These are phyloP conservation scores for Balansia obtecta DNA, from an alignment of 2,329 filamentous ascomycete species.

Conservation along the genomic window DNA sequence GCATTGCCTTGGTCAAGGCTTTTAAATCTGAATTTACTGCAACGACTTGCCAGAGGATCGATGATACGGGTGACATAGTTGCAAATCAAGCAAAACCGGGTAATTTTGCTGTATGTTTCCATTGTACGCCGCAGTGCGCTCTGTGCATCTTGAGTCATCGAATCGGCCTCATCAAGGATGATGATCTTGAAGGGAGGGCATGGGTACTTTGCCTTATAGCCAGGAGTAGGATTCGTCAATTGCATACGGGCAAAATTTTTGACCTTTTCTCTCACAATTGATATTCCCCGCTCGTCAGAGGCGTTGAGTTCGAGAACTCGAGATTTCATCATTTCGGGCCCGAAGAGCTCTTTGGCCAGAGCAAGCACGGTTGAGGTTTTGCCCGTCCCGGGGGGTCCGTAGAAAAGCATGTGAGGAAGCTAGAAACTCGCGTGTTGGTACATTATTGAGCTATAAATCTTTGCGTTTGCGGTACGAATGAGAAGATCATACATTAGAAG, in stretches of 20 bases:
- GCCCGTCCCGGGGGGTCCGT: slow-evolving; percentile 90
- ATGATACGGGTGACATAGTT: slow-evolving; percentile 99
- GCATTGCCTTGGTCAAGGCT: slow-evolving; percentile 81
- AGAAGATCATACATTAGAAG: slow-evolving; percentile 59
- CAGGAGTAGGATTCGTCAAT: slow-evolving; percentile 65
- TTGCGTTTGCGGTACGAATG: not conserved
- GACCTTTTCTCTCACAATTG: slow-evolving; percentile 93
- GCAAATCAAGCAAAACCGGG: slow-evolving; percentile 91
- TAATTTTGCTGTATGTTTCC: slow-evolving; percentile 96
- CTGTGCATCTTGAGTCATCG: slow-evolving; percentile 98
- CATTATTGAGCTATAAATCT: not conserved
- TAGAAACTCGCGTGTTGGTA: slow-evolving; percentile 7
- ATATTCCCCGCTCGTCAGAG: slow-evolving; percentile 95
- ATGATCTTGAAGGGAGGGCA: slow-evolving; percentile 99
- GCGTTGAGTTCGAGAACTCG: slow-evolving; percentile 98
- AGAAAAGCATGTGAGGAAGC: slow-evolving; percentile 99
- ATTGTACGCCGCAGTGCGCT: slow-evolving; percentile 86
- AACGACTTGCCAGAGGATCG: slow-evolving; percentile 84
- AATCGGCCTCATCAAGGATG: slow-evolving; percentile 94
- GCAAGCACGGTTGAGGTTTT: slow-evolving; percentile 98
- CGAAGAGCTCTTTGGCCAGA: slow-evolving; percentile 93
- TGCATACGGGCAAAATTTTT: slow-evolving; percentile 97
- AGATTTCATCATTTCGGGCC: slow-evolving; percentile 81
- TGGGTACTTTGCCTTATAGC: slow-evolving; percentile 62
- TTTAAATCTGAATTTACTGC: slow-evolving; percentile 97